A percentile compares a stretch with the other conserved stretches of the same genome.
These are phyloP conservation scores for Boletellus deceptivus DNA, from an alignment of 1,284 basidiomycete genomes.

Conservation along the genomic window DNA sequence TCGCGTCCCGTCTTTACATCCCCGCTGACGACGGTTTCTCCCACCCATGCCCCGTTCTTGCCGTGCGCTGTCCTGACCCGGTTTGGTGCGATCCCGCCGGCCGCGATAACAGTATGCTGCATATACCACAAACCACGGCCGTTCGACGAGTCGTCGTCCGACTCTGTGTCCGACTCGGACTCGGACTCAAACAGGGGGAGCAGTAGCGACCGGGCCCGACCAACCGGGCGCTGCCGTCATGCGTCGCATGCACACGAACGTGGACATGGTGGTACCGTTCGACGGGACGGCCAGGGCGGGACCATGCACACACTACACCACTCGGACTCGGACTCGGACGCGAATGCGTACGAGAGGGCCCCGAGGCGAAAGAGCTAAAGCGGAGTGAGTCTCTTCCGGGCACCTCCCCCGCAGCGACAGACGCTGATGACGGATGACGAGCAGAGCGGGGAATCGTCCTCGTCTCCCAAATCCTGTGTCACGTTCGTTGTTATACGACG, in stretches of 20 bases:
- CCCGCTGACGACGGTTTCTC: too few species aligned
- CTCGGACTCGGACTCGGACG: slow-evolving; percentile 10
- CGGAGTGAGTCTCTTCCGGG: background rate
- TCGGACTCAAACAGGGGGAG: slow-evolving; percentile 36
- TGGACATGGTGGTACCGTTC: background rate
- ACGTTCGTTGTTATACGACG: background rate
- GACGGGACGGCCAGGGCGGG: slow-evolving; percentile 9
- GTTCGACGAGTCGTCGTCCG: slow-evolving; percentile 80
- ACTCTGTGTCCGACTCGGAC: slow-evolving; percentile 40
- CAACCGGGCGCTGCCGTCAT: slow-evolving; percentile 7
- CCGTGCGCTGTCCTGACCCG: too few species aligned
- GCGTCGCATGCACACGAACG: slow-evolving; percentile 4
- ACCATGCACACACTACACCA: slow-evolving; percentile 15
- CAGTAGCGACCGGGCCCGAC: slow-evolving; percentile 15
- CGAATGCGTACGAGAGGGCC: slow-evolving; percentile 26
- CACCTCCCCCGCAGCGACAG: too few species aligned
- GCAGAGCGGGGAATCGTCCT: too few species aligned
- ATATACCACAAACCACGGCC: slow-evolving; percentile 79
- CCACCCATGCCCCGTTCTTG: too few species aligned
- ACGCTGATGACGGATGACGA: background rate
- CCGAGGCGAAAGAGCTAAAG: slow-evolving; percentile 20
- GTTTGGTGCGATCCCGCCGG: background rate
- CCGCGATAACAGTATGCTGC: slow-evolving; percentile 68
- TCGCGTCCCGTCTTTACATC: background rate
- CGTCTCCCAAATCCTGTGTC: background rate